phyloP scores from a whole-genome alignment of 1,284 basidiomycete genomes.

The Afroboletus lepidellus region DNA sequence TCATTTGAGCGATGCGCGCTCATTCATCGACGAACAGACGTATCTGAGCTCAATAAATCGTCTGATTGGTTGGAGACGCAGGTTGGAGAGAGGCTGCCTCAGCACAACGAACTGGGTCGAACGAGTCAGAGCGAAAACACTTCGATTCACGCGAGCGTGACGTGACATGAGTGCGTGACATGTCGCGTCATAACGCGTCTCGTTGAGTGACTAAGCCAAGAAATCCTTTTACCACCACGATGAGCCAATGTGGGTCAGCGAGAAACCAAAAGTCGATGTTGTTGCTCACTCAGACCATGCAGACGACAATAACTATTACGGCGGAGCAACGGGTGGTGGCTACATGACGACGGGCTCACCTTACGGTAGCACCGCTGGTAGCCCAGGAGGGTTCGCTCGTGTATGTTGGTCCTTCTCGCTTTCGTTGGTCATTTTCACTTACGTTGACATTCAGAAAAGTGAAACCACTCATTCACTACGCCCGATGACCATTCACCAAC shows the following conservation, averaged over 20 bases:
- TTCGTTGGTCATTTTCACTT: conserved; percentile 1
- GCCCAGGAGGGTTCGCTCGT: conserved; percentile 43
- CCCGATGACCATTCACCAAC: conserved; percentile 84
- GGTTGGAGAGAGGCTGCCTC: too few species aligned
- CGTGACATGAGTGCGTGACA: conserved; percentile 23
- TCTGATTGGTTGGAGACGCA: too few species aligned
- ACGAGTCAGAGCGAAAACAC: too few species aligned
- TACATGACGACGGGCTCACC: conserved; percentile 46
- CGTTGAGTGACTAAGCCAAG: background rate
- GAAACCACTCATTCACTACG: conserved; percentile 70
- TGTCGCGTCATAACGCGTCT: conserved; percentile 31
- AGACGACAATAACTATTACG: conserved; percentile 40
- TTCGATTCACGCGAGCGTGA: too few species aligned
- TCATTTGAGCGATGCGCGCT: conserved; percentile 67
- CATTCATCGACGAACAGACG: too few species aligned
- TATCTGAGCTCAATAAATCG: too few species aligned
- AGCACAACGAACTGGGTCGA: too few species aligned
- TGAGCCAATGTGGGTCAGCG: conserved; percentile 43
- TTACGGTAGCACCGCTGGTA: conserved; percentile 42
- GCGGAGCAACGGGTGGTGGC: conserved; percentile 35
- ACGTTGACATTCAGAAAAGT: conserved; percentile 34
- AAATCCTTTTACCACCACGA: conserved; percentile 19
- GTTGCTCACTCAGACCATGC: conserved; percentile 6
- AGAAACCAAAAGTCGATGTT: background rate
- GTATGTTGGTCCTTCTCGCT: conserved; percentile 27